These are phyloP conservation scores for Vigna mungo DNA, from an alignment of 306 rosid genomes.

Conservation along the genomic window DNA sequence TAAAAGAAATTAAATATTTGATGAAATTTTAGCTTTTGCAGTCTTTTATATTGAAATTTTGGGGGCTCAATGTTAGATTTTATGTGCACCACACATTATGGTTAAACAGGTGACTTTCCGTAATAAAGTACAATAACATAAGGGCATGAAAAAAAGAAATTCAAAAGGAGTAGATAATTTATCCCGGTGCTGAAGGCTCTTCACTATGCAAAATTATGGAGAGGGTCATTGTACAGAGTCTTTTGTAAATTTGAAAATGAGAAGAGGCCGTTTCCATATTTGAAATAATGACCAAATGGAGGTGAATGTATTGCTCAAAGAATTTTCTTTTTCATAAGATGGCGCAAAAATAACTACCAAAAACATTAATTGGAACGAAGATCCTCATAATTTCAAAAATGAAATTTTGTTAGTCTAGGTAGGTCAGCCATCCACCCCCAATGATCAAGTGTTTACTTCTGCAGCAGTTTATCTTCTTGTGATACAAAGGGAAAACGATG, in stretches of 20 bases:
- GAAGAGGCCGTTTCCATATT: too few species aligned
- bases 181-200: too few species aligned
- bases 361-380: neutral
- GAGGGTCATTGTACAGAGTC: too few species aligned
- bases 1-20: neutral
- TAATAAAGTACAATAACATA: conserved; percentile 21
- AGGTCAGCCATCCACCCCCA: neutral
- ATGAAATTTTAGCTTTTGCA: conserved; percentile 3
- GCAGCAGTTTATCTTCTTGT: neutral
- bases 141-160: conserved; percentile 12
- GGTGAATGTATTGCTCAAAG: neutral
- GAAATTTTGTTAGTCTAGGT: neutral
- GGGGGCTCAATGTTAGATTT: neutral
- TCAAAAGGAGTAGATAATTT: neutral
- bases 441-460: neutral
- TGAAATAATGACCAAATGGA: too few species aligned
- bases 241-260: too few species aligned
- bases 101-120: neutral
- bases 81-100: neutral
- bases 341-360: neutral
- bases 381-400: neutral
- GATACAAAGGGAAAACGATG: neutral
- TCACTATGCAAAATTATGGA: too few species aligned
- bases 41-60: neutral
- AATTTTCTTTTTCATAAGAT: neutral